Conservation (phyloP, 208 protist species). For the Phytomonas serpens region DNA sequence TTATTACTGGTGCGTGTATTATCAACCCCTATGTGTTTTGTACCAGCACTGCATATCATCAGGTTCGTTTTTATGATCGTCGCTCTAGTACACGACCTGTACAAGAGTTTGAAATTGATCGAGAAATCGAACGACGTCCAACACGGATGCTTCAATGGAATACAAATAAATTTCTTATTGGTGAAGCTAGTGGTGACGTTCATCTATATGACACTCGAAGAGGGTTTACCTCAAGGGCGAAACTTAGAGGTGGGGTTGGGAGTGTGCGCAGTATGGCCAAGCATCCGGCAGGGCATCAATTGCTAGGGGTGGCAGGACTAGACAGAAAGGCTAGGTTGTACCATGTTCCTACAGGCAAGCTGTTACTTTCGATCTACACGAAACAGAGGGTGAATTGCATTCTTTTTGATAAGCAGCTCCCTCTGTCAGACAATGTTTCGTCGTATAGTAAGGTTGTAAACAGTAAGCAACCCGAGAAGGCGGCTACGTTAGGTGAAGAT, state of each 20-base stretch:
- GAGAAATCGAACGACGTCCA: conserved; percentile 69
- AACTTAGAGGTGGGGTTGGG: conserved; percentile 75
- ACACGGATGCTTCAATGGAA: conserved; percentile 81
- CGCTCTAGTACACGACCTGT: conserved; percentile 61
- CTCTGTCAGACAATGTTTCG: conserved; percentile 46
- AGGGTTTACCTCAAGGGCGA: conserved; percentile 75
- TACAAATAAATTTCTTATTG: conserved; percentile 80
- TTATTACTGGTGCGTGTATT: conserved; percentile 59
- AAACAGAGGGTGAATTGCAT: conserved; percentile 67
- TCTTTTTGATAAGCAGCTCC: conserved; percentile 53
- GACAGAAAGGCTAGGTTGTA: conserved; percentile 76
- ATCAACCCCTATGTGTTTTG: conserved; percentile 79
- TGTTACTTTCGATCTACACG: conserved; percentile 59
- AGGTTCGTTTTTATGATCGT: conserved; percentile 79
- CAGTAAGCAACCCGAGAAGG: conserved; percentile 56
- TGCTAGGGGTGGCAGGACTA: conserved; percentile 63
- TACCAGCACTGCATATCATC: conserved; percentile 65
- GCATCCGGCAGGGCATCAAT: conserved; percentile 71
- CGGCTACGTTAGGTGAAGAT: conserved; percentile 47
- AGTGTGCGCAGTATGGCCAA: conserved; percentile 77
- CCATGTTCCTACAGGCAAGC: conserved; percentile 76
- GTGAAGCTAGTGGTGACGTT: conserved; percentile 74
- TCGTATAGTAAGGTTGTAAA: conserved; percentile 63
- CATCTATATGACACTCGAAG: conserved; percentile 79
- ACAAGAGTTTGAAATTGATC: conserved; percentile 74